Conservation (phyloP, 441 rosid species). For the Jatropha podagrica region DNA sequence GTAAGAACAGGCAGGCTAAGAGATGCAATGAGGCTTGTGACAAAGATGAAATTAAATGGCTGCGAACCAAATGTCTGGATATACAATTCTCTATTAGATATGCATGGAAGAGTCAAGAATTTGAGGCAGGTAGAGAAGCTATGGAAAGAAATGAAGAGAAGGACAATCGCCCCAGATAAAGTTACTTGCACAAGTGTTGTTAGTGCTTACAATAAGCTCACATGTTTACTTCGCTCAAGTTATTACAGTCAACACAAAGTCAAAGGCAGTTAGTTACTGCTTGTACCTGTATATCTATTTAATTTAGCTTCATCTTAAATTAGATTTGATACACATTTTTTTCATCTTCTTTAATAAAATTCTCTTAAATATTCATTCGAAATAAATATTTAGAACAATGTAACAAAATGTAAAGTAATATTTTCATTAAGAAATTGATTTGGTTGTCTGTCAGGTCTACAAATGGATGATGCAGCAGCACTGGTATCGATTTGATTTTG, state of each 20-base stretch:
- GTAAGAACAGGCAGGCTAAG: conserved; percentile 57
- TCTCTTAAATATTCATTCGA: neutral
- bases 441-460: conserved; percentile 58
- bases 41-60: conserved; percentile 74
- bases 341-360: too few relatives aligned
- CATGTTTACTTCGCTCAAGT: too few relatives aligned
- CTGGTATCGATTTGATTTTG: conserved; percentile 87
- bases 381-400: neutral
- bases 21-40: conserved; percentile 69
- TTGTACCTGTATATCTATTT: too few relatives aligned
- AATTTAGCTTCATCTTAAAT: too few relatives aligned
- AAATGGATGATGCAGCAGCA: conserved; percentile 90
- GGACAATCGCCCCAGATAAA: conserved; percentile 65
- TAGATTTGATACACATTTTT: too few relatives aligned
- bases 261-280: too few relatives aligned
- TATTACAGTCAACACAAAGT: too few relatives aligned
- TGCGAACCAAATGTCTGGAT: conserved; percentile 79
- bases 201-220: conserved; percentile 52
- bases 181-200: conserved; percentile 70
- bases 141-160: conserved; percentile 83
- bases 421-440: neutral
- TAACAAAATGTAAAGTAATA: neutral
- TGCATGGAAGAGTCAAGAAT: conserved; percentile 71
- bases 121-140: conserved; percentile 72
- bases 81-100: conserved; percentile 74